Evolutionary conservation across 768 basidiomycete genomes (phyloP).

Genomic region (Psilocybe sp.): DNA sequence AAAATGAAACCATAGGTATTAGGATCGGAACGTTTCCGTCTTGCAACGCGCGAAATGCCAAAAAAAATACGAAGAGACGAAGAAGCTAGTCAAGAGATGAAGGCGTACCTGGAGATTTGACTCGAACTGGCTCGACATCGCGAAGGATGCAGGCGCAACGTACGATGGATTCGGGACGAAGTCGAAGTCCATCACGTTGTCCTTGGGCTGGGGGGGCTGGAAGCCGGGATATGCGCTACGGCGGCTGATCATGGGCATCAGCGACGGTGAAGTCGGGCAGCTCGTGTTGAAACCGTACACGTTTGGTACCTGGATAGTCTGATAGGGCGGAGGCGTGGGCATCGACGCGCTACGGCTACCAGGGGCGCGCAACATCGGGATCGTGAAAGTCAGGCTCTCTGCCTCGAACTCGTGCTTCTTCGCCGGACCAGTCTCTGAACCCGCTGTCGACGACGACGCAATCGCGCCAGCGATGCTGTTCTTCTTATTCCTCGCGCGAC

Average conservation of each 20-base stretch:
- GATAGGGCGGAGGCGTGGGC: conserved; percentile 66
- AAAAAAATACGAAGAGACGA: background rate
- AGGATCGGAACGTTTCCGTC: too few relatives aligned
- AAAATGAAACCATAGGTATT: background rate
- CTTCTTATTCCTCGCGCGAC: conserved; percentile 43
- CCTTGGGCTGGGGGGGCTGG: conserved; percentile 24
- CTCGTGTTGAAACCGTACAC: conserved; percentile 54
- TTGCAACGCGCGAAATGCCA: background rate
- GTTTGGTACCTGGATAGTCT: conserved; percentile 68
- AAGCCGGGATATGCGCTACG: conserved; percentile 53
- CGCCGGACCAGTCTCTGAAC: conserved; percentile 10
- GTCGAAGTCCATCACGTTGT: conserved; percentile 48
- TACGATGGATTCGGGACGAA: conserved; percentile 44
- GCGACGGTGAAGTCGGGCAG: conserved; percentile 61
- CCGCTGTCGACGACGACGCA: background rate
- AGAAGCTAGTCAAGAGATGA: conserved; percentile 6
- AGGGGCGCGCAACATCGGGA: conserved; percentile 30
- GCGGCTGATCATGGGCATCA: conserved; percentile 57
- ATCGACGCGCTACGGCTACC: conserved; percentile 45
- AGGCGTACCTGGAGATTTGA: conserved; percentile 43
- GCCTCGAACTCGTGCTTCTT: conserved; percentile 36
- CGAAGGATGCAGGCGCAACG: conserved; percentile 33
- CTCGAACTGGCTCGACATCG: conserved; percentile 39
- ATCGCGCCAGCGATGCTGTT: conserved; percentile 10
- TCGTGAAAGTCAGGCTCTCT: conserved; percentile 36